These are phyloP conservation scores for Kluyveromyces sp. DNA, from an alignment of 1,139 yeast genomes.

Conservation along the genomic window DNA sequence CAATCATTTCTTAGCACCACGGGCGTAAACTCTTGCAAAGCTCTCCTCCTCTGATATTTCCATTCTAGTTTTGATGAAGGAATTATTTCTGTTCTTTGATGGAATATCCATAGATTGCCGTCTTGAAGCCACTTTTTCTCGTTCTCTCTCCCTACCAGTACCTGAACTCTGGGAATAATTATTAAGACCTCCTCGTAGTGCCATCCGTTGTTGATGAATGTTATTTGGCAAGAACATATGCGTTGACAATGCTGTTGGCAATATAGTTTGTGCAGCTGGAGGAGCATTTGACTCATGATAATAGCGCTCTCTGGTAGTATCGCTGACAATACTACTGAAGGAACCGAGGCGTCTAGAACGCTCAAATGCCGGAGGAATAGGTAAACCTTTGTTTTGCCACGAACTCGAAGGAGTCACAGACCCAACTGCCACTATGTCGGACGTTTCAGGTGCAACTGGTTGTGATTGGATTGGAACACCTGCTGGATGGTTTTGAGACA, in stretches of 20 bases:
- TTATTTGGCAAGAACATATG: conserved; percentile 47
- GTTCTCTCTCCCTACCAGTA: background rate
- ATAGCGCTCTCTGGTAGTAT: conserved; percentile 28
- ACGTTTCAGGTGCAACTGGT: conserved; percentile 18
- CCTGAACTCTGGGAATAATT: background rate
- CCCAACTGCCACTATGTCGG: conserved; percentile 23
- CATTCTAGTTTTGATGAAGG: conserved; percentile 27
- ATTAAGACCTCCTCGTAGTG: conserved; percentile 7
- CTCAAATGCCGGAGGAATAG: background rate
- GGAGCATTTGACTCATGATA: conserved; percentile 44
- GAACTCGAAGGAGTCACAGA: conserved; percentile 23
- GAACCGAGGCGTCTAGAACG: conserved; percentile 15
- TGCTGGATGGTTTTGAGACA: conserved; percentile 16
- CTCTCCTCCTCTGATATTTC: conserved; percentile 29
- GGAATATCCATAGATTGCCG: conserved; percentile 30
- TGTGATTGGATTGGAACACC: conserved; percentile 6
- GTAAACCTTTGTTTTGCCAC: conserved; percentile 3
- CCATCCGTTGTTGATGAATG: conserved; percentile 26
- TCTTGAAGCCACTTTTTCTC: conserved; percentile 8
- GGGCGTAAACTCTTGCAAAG: conserved; percentile 12
- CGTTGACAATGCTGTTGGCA: conserved; percentile 47
- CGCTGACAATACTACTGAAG: conserved; percentile 33
- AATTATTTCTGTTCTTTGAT: conserved; percentile 20
- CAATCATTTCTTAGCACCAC: conserved; percentile 7
- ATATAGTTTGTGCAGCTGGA: conserved; percentile 42